Evolutionary conservation across 1,284 basidiomycete genomes (phyloP).

Genomic region (Neonothopanus nambi): DNA sequence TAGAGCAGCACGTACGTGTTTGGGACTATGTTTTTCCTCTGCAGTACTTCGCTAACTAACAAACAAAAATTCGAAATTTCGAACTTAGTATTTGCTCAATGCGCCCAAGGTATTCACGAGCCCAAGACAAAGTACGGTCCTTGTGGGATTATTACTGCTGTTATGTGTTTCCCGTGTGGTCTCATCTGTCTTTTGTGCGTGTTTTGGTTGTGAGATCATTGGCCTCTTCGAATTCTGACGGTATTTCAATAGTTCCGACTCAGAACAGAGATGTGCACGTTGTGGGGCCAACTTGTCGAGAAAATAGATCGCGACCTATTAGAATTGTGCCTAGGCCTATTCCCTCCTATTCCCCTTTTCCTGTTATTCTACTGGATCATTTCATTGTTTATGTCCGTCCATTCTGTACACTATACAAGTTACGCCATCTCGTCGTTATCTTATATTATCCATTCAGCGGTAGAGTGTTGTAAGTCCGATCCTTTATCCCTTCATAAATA

Average conservation of each 20-base stretch:
- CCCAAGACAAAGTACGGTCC: slow-evolving; percentile 30
- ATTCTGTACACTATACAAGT: too few relatives aligned
- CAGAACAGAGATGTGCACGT: slow-evolving; percentile 35
- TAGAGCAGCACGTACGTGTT: slow-evolving; percentile 13
- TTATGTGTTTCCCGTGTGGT: slow-evolving; percentile 41
- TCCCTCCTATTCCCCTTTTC: neutral
- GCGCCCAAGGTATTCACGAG: slow-evolving; percentile 38
- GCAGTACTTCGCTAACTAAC: neutral
- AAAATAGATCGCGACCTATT: too few relatives aligned
- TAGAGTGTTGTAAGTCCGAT: too few relatives aligned
- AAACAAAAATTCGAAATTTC: neutral
- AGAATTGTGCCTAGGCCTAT: neutral
- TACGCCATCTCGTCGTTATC: neutral
- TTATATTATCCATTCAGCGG: neutral
- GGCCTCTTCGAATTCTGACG: neutral
- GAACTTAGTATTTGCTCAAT: slow-evolving; percentile 30
- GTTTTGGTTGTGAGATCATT: neutral
- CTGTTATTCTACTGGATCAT: too few relatives aligned
- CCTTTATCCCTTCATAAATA: too few relatives aligned
- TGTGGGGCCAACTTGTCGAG: slow-evolving; percentile 29
- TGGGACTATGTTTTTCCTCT: neutral
- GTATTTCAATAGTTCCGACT: slow-evolving; percentile 30
- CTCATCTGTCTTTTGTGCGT: slow-evolving; percentile 37
- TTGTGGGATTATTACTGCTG: slow-evolving; percentile 41
- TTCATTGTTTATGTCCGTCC: too few relatives aligned